Evolutionary conservation across 208 protist species (phyloP).

Genomic region (Phytomonas francai): DNA sequence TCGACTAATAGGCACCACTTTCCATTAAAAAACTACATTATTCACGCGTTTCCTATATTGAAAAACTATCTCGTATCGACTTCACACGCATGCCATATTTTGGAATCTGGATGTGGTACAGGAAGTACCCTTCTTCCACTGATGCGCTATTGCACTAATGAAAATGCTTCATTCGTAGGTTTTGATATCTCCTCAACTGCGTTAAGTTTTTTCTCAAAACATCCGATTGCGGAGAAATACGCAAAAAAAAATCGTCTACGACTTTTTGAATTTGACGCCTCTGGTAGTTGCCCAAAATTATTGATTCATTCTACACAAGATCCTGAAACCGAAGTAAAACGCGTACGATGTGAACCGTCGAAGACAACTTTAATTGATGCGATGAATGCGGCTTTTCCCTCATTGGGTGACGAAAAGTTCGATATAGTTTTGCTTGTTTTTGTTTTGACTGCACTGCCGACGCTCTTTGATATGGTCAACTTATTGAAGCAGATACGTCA

Average conservation of each 20-base stretch:
- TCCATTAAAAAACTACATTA: conserved; percentile 76
- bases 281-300: background rate
- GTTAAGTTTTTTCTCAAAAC: conserved; percentile 28
- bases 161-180: conserved; percentile 37
- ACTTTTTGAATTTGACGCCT: conserved; percentile 39
- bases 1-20: conserved; percentile 48
- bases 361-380: conserved; percentile 13
- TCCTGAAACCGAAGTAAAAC: conserved; percentile 13
- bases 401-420: conserved; percentile 17
- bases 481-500: conserved; percentile 30
- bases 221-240: conserved; percentile 32
- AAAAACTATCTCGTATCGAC: conserved; percentile 19
- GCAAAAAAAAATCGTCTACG: conserved; percentile 11
- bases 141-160: conserved; percentile 38
- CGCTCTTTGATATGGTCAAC: conserved; percentile 41
- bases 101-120: conserved; percentile 72
- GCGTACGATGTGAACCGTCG: conserved; percentile 12
- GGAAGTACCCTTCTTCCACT: conserved; percentile 67
- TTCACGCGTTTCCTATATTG: conserved; percentile 59
- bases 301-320: background rate
- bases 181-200: conserved; percentile 58
- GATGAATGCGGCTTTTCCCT: conserved; percentile 12
- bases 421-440: conserved; percentile 70
- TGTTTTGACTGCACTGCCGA: conserved; percentile 68
- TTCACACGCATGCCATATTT: conserved; percentile 14